These are phyloP conservation scores for Scheffersomyces stambukii DNA, from an alignment of 1,139 yeast genomes.

Conservation along the genomic window DNA sequence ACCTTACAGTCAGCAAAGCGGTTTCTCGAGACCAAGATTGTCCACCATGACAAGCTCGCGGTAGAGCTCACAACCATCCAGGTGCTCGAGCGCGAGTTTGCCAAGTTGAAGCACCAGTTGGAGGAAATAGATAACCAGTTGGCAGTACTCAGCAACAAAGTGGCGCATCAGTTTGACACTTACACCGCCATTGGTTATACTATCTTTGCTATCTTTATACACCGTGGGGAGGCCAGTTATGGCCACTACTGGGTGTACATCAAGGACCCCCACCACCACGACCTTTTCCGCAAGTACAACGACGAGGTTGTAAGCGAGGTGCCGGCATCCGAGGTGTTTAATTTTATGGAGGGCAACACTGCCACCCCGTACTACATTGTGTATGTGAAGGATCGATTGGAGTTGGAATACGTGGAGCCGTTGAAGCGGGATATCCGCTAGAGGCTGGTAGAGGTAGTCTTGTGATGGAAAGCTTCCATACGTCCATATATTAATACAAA, in stretches of 20 bases:
- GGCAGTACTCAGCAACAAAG: constrained; percentile 38
- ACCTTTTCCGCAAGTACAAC: constrained; percentile 81
- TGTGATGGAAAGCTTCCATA: too few species aligned
- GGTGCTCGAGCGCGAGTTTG: constrained; percentile 17
- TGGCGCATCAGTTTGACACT: constrained; percentile 55
- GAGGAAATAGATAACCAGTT: constrained; percentile 36
- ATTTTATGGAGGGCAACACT: constrained; percentile 67
- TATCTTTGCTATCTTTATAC: constrained; percentile 88
- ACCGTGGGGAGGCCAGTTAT: constrained; percentile 91
- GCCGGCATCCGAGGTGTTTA: constrained; percentile 66
- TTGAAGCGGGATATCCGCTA: constrained; percentile 45
- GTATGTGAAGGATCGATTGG: constrained; percentile 66
- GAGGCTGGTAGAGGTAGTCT: too few species aligned
- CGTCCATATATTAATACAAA: too few species aligned
- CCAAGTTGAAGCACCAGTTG: constrained; percentile 25
- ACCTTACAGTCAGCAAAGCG: constrained; percentile 49
- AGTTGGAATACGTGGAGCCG: constrained; percentile 62
- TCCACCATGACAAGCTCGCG: constrained; percentile 12
- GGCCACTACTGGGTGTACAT: constrained; percentile 98
- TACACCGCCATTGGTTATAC: constrained; percentile 69
- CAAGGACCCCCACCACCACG: constrained; percentile 60
- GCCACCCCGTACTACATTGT: constrained; percentile 94
- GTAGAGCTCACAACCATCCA: constrained; percentile 11
- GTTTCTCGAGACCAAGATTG: constrained; percentile 46
- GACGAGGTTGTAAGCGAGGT: constrained; percentile 89